Conservation (phyloP, 2,329 filamentous ascomycete species). For the Fusarium euwallaceae region DNA sequence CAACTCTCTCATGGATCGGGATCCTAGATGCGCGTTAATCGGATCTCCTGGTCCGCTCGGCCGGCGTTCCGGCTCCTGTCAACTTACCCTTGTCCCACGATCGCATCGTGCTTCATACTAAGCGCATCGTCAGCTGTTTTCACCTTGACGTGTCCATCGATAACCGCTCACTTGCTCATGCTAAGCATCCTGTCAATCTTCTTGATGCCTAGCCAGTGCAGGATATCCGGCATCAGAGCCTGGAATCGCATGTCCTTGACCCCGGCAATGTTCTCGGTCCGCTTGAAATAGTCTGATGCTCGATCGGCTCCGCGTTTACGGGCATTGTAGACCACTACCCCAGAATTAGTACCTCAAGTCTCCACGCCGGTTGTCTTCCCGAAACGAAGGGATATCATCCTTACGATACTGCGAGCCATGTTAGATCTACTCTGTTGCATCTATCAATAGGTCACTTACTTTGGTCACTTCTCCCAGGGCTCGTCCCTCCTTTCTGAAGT, state of each 20-base stretch:
- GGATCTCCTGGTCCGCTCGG: constrained; percentile 9
- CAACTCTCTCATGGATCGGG: constrained; percentile 89
- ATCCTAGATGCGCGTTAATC: constrained; percentile 63
- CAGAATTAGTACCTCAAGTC: constrained; percentile 37
- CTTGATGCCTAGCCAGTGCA: constrained; percentile 98
- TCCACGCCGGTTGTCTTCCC: constrained; percentile 8
- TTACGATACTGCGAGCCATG: constrained; percentile 38
- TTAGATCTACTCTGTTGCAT: constrained; percentile 30
- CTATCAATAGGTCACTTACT: constrained; percentile 63
- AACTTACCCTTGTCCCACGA: constrained; percentile 81
- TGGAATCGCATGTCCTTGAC: constrained; percentile 99
- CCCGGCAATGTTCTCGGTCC: constrained; percentile 98
- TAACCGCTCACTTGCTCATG: constrained; percentile 88
- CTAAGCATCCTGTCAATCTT: constrained; percentile 99
- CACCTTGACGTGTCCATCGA: constrained; percentile 19
- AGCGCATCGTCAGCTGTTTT: constrained; percentile 45
- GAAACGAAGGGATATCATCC: constrained; percentile 12
- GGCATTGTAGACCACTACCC: constrained; percentile 78
- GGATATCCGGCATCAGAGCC: constrained; percentile 96
- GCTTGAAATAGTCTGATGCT: constrained; percentile 93
- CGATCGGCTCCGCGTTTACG: constrained; percentile 83
- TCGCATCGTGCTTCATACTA: constrained; percentile 92
- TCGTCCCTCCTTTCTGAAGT: constrained; percentile 97
- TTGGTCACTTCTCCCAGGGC: constrained; percentile 97
- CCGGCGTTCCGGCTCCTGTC: constrained; percentile 10